Conservation (phyloP, 345 rosid species). For the Laguncularia racemosa region DNA sequence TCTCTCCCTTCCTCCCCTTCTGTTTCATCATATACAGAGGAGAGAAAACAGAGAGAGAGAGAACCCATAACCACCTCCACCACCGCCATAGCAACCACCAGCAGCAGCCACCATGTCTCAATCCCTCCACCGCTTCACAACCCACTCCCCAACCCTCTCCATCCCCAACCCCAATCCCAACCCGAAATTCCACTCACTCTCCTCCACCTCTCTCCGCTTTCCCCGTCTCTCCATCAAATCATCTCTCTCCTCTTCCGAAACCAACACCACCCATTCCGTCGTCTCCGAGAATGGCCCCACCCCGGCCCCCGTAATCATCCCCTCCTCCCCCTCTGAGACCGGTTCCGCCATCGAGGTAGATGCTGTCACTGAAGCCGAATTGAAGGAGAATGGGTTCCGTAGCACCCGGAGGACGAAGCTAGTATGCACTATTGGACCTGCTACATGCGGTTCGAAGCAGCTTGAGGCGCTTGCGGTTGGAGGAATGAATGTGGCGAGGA, state of each 20-base stretch:
- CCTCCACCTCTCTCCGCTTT: constrained; percentile 14
- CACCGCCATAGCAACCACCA: constrained; percentile 5
- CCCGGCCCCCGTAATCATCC: constrained; percentile 10
- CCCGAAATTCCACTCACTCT: constrained; percentile 25
- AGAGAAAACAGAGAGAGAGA: no score
- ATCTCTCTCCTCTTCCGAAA: constrained; percentile 41
- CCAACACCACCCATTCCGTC: constrained; percentile 14
- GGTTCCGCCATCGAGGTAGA: constrained; percentile 60
- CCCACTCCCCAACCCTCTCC: constrained; percentile 26
- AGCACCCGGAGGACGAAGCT: constrained; percentile 97
- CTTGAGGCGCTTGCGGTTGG: constrained; percentile 86
- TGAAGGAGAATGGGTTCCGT: constrained; percentile 98
- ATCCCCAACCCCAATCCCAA: constrained; percentile 22
- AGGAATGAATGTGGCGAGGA: constrained; percentile 97
- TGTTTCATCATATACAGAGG: constrained; percentile 2
- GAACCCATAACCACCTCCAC: neutral
- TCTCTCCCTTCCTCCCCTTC: no score
- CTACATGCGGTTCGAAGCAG: constrained; percentile 81
- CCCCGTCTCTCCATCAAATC: constrained; percentile 29
- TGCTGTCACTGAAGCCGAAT: constrained; percentile 79
- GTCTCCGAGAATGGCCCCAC: constrained; percentile 48
- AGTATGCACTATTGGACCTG: constrained; percentile 92
- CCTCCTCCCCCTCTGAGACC: constrained; percentile 1
- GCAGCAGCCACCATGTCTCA: constrained; percentile 40
- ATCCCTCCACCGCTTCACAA: constrained; percentile 47